Conservation (phyloP, 495 filamentous ascomycete genomes). For the Pseudevernia furfuracea region DNA sequence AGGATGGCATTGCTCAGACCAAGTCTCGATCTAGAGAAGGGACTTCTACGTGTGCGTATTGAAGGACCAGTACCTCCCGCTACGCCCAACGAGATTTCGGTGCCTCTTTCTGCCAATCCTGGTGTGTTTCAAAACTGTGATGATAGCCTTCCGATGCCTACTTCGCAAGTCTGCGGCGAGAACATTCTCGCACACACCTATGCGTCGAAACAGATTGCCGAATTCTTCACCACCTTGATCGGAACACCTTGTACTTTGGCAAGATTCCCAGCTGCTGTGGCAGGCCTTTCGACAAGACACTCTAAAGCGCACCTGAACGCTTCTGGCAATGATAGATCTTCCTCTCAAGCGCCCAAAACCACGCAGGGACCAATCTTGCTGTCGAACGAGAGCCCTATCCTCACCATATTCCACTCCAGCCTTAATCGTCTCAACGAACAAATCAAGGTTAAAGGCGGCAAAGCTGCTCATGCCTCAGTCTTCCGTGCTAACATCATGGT, state of each 20-base stretch:
- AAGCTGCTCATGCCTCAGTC: slow-evolving; percentile 50
- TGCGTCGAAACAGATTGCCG: slow-evolving; percentile 44
- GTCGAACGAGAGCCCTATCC: slow-evolving; percentile 87
- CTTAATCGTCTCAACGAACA: slow-evolving; percentile 52
- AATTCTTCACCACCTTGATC: slow-evolving; percentile 57
- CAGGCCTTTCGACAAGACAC: slow-evolving; percentile 46
- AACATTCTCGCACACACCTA: slow-evolving; percentile 54
- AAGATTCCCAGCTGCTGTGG: slow-evolving; percentile 49
- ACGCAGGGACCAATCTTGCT: slow-evolving; percentile 58
- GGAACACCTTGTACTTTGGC: slow-evolving; percentile 65
- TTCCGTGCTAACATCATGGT: slow-evolving; percentile 71
- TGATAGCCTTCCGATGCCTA: not conserved
- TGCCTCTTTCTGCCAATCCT: slow-evolving; percentile 53
- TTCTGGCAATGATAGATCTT: not conserved
- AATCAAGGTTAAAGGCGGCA: slow-evolving; percentile 25
- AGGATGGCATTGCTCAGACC: slow-evolving; percentile 67
- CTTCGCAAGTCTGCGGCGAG: slow-evolving; percentile 65
- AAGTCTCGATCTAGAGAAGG: slow-evolving; percentile 48
- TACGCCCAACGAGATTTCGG: slow-evolving; percentile 35
- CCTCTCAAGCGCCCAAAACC: slow-evolving; percentile 37
- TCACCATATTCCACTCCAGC: slow-evolving; percentile 72
- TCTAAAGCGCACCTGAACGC: slow-evolving; percentile 41
- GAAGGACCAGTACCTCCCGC: slow-evolving; percentile 11
- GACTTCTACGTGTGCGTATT: slow-evolving; percentile 38
- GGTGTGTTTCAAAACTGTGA: slow-evolving; percentile 34